These are phyloP conservation scores for Colletotrichum kahawae DNA, from an alignment of 2,329 filamentous ascomycete species.

Conservation along the genomic window DNA sequence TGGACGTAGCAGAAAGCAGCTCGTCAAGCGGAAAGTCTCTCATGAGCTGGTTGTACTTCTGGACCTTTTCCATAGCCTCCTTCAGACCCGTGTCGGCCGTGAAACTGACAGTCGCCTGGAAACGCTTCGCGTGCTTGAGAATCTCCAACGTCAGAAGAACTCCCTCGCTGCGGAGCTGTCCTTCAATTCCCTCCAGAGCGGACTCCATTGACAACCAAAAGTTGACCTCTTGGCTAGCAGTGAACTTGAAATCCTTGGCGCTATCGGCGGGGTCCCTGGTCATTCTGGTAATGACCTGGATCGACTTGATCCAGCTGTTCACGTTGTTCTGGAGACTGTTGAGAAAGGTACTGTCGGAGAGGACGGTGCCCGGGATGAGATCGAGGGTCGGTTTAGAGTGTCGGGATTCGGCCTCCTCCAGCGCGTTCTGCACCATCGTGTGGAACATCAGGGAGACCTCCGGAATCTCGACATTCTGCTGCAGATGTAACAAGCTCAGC, in stretches of 20 bases:
- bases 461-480: conserved; percentile 98
- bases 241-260: conserved; percentile 57
- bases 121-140: conserved; percentile 94
- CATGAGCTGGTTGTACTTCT: conserved; percentile 99
- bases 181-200: conserved; percentile 88
- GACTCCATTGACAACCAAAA: conserved; percentile 99
- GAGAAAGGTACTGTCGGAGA: conserved; percentile 89
- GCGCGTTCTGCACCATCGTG: conserved; percentile 82
- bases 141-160: conserved; percentile 93
- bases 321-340: conserved; percentile 94
- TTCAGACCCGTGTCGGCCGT: conserved; percentile 94
- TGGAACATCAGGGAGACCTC: conserved; percentile 88
- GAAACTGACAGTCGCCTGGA: conserved; percentile 97
- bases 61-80: conserved; percentile 93
- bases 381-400: conserved; percentile 77
- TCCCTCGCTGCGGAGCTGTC: conserved; percentile 85
- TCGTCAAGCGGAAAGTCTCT: conserved; percentile 97
- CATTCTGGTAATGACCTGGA: conserved; percentile 94
- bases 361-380: conserved; percentile 74
- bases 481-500: conserved; percentile 85
- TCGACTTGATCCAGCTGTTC: conserved; percentile 98
- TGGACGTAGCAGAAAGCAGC: conserved; percentile 86
- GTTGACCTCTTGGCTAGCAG: conserved; percentile 96
- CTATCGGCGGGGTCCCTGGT: conserved; percentile 77
- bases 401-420: conserved; percentile 76